These are phyloP conservation scores for Hyparrhenia diplandra DNA, from an alignment of 176 grass and related monocot genomes.

Conservation along the genomic window DNA sequence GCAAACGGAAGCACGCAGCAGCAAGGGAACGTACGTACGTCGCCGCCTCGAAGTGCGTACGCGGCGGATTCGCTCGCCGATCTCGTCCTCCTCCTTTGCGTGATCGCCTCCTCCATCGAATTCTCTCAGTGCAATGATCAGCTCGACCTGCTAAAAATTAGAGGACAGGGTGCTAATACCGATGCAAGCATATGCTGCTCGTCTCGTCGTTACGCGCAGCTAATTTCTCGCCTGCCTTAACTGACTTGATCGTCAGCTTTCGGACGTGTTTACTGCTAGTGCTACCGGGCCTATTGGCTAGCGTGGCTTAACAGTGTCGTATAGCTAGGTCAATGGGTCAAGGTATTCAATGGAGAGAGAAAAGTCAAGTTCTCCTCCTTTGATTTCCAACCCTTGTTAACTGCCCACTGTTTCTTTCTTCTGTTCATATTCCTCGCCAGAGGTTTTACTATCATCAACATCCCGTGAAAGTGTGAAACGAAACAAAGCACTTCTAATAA, in stretches of 20 bases:
- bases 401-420: neutral
- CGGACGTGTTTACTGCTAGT: no score
- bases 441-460: no score
- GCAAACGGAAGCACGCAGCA: neutral
- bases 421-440: no score
- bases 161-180: neutral
- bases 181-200: neutral
- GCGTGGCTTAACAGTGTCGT: neutral
- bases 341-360: neutral
- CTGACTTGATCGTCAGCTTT: no score
- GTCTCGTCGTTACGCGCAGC: constrained; percentile 24
- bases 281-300: no score
- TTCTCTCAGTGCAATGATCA: neutral
- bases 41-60: neutral
- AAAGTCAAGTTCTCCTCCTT: neutral
- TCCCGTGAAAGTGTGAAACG: no score
- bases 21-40: neutral
- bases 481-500: no score
- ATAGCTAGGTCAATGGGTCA: constrained; percentile 8
- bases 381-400: neutral
- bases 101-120: neutral
- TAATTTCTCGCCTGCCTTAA: constrained; percentile 12
- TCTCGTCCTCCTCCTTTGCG: constrained; percentile 29
- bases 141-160: neutral
- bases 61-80: constrained; percentile 15